Evolutionary conservation across 768 basidiomycete species (phyloP).

Genomic region (Neoboletus subvelutipes): DNA sequence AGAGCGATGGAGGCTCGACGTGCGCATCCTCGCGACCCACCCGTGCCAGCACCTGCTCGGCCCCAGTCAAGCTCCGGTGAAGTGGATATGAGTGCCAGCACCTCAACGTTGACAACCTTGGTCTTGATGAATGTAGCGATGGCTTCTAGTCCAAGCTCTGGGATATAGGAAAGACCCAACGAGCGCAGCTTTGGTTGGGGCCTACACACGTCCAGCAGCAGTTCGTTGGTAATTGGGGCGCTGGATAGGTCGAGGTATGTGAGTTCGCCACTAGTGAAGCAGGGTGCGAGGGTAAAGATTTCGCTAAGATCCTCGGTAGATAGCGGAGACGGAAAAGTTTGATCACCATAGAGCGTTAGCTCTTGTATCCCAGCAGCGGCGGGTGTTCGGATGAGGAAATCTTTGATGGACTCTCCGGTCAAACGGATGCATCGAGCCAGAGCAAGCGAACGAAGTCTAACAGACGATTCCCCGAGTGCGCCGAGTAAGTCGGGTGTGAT

Average conservation of each 20-base stretch:
- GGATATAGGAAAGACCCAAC: constrained; percentile 86
- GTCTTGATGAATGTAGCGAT: constrained; percentile 66
- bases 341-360: constrained; percentile 87
- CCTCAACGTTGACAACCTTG: constrained; percentile 77
- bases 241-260: constrained; percentile 91
- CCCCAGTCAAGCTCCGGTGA: constrained; percentile 72
- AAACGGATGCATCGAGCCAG: constrained; percentile 85
- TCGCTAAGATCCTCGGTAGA: constrained; percentile 60
- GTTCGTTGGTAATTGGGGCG: constrained; percentile 61
- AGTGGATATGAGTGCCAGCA: constrained; percentile 77
- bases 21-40: constrained; percentile 39
- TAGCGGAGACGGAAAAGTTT: constrained; percentile 76
- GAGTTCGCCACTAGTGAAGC: constrained; percentile 71
- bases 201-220: constrained; percentile 50
- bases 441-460: constrained; percentile 75
- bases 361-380: constrained; percentile 65
- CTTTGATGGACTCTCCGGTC: constrained; percentile 72
- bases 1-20: constrained; percentile 74
- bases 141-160: constrained; percentile 59
- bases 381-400: constrained; percentile 68
- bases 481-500: constrained; percentile 72
- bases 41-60: constrained; percentile 30
- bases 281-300: constrained; percentile 73
- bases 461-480: constrained; percentile 61
- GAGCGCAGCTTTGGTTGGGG: constrained; percentile 78